Percentiles rank a stretch among this genome's conserved stretches.
Conservation (phyloP, 2,329 filamentous ascomycete species). For the Balansia obtecta region DNA sequence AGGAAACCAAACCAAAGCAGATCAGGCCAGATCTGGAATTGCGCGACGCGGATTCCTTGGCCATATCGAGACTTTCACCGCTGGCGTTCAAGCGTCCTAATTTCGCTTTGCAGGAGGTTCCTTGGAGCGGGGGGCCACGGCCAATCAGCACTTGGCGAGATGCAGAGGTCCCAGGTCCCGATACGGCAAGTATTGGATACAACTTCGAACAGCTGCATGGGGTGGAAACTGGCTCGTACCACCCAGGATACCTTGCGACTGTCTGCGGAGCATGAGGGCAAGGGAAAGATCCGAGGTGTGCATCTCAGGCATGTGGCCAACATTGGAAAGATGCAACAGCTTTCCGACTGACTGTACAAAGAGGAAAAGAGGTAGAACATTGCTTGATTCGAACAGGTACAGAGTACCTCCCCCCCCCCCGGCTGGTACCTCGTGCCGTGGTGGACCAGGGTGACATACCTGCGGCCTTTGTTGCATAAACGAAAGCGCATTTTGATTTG, state of each 20-base stretch:
- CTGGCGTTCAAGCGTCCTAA: slow-evolving; percentile 9
- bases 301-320: no score
- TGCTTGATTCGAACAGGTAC: no score
- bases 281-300: no score
- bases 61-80: neutral
- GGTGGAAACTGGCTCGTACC: neutral
- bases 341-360: no score
- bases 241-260: no score
- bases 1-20: neutral
- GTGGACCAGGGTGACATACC: no score
- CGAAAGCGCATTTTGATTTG: no score
- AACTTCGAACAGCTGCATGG: neutral
- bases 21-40: neutral
- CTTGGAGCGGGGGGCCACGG: neutral
- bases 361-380: no score
- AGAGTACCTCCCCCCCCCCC: no score
- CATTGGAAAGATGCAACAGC: no score
- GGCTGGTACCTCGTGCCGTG: no score
- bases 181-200: neutral
- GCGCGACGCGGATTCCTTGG: neutral
- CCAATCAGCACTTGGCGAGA: neutral
- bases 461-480: no score
- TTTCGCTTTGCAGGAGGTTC: slow-evolving; percentile 12
- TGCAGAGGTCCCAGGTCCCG: neutral
- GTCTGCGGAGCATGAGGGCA: neutral